Evolutionary conservation across 2,329 filamentous ascomycete species (phyloP), one percentile per base, ranked within the genome.

Genomic region (Blastomyces percursus): DNA sequence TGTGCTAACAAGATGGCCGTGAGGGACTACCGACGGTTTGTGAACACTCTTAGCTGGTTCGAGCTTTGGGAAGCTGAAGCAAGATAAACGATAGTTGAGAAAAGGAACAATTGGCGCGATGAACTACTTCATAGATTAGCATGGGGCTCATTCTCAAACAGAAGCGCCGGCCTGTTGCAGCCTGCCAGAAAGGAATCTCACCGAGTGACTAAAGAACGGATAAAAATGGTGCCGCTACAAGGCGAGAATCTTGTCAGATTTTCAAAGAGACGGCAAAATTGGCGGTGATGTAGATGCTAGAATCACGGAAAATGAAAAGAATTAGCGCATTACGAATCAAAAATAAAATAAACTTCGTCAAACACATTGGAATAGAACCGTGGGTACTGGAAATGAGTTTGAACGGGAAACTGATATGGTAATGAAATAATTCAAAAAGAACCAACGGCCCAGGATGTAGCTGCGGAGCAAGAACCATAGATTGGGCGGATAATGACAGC

Each of bases 41-140:
- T 42, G 30, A 52, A 51, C 54, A 61, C 48, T 27, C 59, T 62
- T 16, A 61, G 44, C 21, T 40, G 35, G 61, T 57, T 64, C 62
- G 61, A 64, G 64, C 68, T 68, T 72, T 71, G 70, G 72, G 68
- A 72, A 67, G 62, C 54, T 68, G 66, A 68, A 62, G 68, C 67
- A 68, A 62, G 62, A 63, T 68, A 65, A 70, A 70, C 65, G 68
- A 68, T 68, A 71, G 69, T 68, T 68, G 70, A 70, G 71, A 71
- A 66, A 69, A 69, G 32, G 38, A 68, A 67, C 66, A 66, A 63
- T 66, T 66, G 65, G 65, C 65, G 66, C 65, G 65, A 72, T 70
- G 71, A 76, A 76, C 74, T 77, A 71, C 66, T 66, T 68, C 68
- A 69, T 67, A 69, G 65, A 74, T 76, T 68, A 76, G 74, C 69